Percentiles rank a stretch among this genome's conserved stretches.
Conservation (phyloP, 768 basidiomycete species). For the Kwoniella pini region DNA sequence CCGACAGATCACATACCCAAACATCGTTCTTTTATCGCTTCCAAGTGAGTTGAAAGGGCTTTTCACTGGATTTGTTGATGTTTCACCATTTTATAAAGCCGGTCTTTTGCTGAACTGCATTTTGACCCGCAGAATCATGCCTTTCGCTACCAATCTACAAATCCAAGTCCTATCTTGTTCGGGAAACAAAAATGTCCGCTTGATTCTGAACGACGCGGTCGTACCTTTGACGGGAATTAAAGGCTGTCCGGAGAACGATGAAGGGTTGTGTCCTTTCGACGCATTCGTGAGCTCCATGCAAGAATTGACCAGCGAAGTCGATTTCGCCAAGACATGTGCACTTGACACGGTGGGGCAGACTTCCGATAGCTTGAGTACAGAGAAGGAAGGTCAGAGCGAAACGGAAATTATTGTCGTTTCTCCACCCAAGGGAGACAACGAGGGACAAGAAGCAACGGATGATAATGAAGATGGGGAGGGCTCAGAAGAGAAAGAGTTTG, state of each 20-base stretch:
- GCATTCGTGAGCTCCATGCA: constrained; percentile 71
- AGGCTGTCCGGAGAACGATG: constrained; percentile 69
- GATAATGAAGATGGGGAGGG: not conserved
- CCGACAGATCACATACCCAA: constrained; percentile 53
- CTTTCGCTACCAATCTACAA: constrained; percentile 78
- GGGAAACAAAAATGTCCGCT: constrained; percentile 65
- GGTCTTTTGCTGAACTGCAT: too few relatives aligned
- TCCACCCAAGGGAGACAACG: too few relatives aligned
- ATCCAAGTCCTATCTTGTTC: constrained; percentile 66
- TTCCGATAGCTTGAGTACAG: too few relatives aligned
- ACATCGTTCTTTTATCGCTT: constrained; percentile 65
- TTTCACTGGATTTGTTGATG: not conserved
- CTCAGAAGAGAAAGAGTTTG: not conserved
- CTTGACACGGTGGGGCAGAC: not conserved
- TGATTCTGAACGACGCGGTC: constrained; percentile 85
- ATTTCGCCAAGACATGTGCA: constrained; percentile 72
- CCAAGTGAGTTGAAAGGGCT: constrained; percentile 57
- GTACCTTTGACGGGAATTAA: constrained; percentile 74
- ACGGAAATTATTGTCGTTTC: too few relatives aligned
- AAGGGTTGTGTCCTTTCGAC: constrained; percentile 75
- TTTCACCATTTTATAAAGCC: not conserved
- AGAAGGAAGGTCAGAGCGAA: too few relatives aligned
- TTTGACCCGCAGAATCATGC: constrained; percentile 68
- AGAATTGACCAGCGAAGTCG: constrained; percentile 65
- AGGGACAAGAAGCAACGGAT: too few relatives aligned